Percentiles rank a stretch among this genome's conserved stretches.
Evolutionary conservation across 768 basidiomycete genomes (phyloP).

Genomic region (Podaxis mareebaensis): DNA sequence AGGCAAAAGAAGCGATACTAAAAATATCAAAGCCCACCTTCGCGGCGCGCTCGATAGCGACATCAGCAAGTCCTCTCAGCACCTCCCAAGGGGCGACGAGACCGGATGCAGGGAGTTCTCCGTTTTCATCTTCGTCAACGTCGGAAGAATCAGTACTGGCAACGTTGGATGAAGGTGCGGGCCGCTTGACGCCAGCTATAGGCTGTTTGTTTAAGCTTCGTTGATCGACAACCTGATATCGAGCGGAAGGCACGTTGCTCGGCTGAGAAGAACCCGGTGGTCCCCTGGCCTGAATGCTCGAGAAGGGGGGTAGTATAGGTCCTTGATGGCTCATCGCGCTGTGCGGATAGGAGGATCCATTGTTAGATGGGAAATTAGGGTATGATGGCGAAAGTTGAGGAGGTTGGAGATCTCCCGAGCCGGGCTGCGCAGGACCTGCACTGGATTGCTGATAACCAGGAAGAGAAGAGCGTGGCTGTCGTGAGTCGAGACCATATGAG

Average conservation of each 20-base stretch:
- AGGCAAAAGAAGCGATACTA: slow-evolving; percentile 9
- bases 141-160: slow-evolving; percentile 84
- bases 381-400: slow-evolving; percentile 44
- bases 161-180: slow-evolving; percentile 64
- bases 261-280: slow-evolving; percentile 39
- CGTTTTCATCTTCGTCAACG: slow-evolving; percentile 79
- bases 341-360: slow-evolving; percentile 36
- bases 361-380: slow-evolving; percentile 37
- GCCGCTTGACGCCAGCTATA: slow-evolving; percentile 53
- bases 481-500: slow-evolving; percentile 32
- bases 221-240: slow-evolving; percentile 50
- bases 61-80: slow-evolving; percentile 76
- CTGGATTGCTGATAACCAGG: slow-evolving; percentile 37
- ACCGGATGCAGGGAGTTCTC: slow-evolving; percentile 78
- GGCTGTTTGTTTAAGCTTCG: slow-evolving; percentile 33
- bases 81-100: slow-evolving; percentile 89
- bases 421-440: slow-evolving; percentile 29
- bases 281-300: slow-evolving; percentile 63
- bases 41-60: slow-evolving; percentile 75
- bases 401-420: slow-evolving; percentile 42
- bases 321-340: slow-evolving; percentile 36
- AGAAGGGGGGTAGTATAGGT: slow-evolving; percentile 70
- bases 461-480: slow-evolving; percentile 36
- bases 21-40: slow-evolving; percentile 48
- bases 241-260: slow-evolving; percentile 57